A percentile compares a stretch with the other conserved stretches of the same genome.
These are phyloP conservation scores for Cordyceps cicadae DNA, from an alignment of 2,329 filamentous ascomycete genomes.

Conservation along the genomic window DNA sequence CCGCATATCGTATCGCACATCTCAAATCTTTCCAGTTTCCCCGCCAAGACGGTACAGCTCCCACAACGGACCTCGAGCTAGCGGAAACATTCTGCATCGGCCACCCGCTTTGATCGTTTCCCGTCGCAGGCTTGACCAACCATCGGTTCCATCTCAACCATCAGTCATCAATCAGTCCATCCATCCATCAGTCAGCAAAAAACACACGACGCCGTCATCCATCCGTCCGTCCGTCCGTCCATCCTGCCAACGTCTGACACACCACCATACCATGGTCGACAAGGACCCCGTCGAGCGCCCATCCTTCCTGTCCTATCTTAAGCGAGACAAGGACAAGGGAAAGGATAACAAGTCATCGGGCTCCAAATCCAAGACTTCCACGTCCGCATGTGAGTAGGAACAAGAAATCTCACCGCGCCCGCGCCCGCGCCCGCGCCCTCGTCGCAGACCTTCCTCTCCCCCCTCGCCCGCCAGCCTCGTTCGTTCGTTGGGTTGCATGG, in stretches of 20 bases:
- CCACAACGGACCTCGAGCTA: not conserved
- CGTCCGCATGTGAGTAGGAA: conserved; percentile 4
- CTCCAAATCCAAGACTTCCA: conserved; percentile 2
- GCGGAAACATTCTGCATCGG: not conserved
- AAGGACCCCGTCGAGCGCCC: not conserved
- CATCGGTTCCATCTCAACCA: no score
- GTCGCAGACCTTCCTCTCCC: not conserved
- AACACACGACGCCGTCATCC: not conserved
- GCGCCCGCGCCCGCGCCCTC: no score
- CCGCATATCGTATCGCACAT: not conserved
- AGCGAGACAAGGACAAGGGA: conserved; percentile 6
- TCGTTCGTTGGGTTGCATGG: not conserved
- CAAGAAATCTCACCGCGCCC: not conserved
- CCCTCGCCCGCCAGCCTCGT: not conserved
- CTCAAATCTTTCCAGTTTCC: not conserved
- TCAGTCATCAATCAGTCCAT: not conserved
- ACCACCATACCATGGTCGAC: conserved; percentile 4
- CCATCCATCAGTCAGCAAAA: not conserved
- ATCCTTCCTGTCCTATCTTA: conserved; percentile 10
- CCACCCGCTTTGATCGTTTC: not conserved
- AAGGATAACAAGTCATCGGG: not conserved
- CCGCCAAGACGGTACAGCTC: not conserved
- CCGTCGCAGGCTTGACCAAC: not conserved
- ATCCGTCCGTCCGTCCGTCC: no score
- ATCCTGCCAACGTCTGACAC: not conserved